A percentile compares a stretch with the other conserved stretches of the same genome.
Conservation (phyloP, 2,329 filamentous ascomycete genomes). For the Colletotrichum aenigma region DNA sequence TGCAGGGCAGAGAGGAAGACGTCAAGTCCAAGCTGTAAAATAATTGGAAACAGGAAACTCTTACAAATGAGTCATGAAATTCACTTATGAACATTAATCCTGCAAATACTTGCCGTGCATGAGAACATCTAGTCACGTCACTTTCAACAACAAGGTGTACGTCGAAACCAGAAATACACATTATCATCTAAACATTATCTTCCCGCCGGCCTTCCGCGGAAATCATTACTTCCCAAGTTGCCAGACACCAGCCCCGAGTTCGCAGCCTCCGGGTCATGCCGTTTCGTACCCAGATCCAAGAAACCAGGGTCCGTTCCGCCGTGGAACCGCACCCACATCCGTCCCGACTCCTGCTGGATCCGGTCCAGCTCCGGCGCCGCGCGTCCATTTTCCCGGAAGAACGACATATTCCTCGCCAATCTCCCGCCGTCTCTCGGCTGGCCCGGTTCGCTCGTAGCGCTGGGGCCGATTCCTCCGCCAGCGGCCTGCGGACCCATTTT, state of each 20-base stretch:
- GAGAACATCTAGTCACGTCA: background rate
- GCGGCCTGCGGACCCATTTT: background rate
- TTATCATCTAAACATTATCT: background rate
- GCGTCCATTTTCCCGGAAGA: background rate
- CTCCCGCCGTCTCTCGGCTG: background rate
- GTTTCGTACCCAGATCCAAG: background rate
- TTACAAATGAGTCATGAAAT: background rate
- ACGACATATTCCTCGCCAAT: background rate
- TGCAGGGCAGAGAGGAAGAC: background rate
- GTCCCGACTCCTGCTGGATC: conserved; percentile 2
- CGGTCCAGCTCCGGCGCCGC: background rate
- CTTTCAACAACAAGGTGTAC: background rate
- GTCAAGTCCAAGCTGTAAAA: background rate
- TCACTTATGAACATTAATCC: accelerated
- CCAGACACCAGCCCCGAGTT: background rate
- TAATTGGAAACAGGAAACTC: background rate
- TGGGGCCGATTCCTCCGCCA: background rate
- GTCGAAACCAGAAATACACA: background rate
- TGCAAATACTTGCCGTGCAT: background rate
- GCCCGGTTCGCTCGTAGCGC: background rate
- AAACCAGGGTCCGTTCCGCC: conserved; percentile 8
- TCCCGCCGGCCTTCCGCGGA: background rate
- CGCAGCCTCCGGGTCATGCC: background rate
- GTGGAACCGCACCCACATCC: conserved; percentile 8
- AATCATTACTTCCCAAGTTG: background rate